Conservation (phyloP, 1,284 basidiomycete species). For the Phellopilus nigrolimitatus region DNA sequence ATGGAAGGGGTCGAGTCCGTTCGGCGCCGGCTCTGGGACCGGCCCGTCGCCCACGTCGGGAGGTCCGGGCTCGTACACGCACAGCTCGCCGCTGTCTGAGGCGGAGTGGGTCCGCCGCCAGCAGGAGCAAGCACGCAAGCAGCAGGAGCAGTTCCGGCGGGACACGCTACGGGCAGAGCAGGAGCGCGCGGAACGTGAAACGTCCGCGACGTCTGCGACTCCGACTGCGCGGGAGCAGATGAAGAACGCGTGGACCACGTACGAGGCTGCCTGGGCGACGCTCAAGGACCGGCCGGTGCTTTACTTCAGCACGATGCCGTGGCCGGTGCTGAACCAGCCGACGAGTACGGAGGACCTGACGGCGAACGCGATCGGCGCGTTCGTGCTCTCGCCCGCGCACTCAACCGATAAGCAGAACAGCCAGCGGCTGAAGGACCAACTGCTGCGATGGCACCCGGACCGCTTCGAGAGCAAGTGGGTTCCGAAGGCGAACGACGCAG, state of each 20-base stretch:
- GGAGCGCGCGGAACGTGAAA: conserved; percentile 34
- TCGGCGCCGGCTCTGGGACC: not conserved
- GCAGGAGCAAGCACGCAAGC: conserved; percentile 48
- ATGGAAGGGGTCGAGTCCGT: not conserved
- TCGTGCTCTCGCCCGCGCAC: conserved; percentile 45
- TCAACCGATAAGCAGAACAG: conserved; percentile 29
- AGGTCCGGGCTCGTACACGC: conserved; percentile 13
- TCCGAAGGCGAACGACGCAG: conserved; percentile 38
- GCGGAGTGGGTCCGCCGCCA: conserved; percentile 53
- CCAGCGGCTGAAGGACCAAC: conserved; percentile 39
- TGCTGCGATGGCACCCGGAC: conserved; percentile 41
- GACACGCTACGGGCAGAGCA: conserved; percentile 47
- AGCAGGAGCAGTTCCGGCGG: conserved; percentile 54
- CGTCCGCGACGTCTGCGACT: conserved; percentile 38
- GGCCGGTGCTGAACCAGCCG: conserved; percentile 61
- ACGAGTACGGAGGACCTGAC: conserved; percentile 55
- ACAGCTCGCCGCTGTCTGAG: conserved; percentile 25
- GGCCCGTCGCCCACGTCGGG: conserved; percentile 26
- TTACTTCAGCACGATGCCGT: conserved; percentile 43
- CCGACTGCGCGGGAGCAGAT: conserved; percentile 46
- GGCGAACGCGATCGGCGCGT: conserved; percentile 46
- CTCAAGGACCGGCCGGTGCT: conserved; percentile 29
- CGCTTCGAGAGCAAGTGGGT: conserved; percentile 40
- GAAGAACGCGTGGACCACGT: conserved; percentile 45
- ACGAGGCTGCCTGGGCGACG: conserved; percentile 54